phyloP scores from a whole-genome alignment of 1,284 basidiomycete genomes.

The Papiliotrema nemorosa region DNA sequence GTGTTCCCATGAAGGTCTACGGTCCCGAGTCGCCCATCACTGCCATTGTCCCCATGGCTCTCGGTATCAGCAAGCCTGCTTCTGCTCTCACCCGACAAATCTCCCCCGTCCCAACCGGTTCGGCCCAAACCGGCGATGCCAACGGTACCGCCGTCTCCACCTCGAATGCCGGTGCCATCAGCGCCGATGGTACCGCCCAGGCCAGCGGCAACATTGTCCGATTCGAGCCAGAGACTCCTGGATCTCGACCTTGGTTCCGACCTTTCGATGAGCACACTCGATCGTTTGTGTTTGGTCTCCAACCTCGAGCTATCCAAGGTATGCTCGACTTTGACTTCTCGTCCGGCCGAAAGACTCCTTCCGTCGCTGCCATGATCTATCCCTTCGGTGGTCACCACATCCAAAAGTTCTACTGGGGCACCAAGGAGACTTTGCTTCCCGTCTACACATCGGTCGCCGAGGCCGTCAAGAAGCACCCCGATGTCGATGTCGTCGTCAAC shows the following conservation, averaged over 20 bases:
- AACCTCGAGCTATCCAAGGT: conserved; percentile 98
- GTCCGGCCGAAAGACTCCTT: conserved; percentile 88
- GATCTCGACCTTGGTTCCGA: conserved; percentile 69
- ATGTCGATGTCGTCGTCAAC: conserved; percentile 98
- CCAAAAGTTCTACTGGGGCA: conserved; percentile 99
- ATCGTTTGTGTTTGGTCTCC: conserved; percentile 95
- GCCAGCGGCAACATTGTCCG: conserved; percentile 83
- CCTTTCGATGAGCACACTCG: conserved; percentile 91
- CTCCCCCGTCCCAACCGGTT: conserved; percentile 39
- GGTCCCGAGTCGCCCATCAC: conserved; percentile 99
- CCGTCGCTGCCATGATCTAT: conserved; percentile 99
- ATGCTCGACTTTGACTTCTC: conserved; percentile 99
- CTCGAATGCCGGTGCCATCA: conserved; percentile 61
- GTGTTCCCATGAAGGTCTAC: conserved; percentile 94
- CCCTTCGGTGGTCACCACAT: conserved; percentile 99
- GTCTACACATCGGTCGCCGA: conserved; percentile 94
- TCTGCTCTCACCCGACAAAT: conserved; percentile 48
- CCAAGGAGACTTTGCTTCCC: conserved; percentile 95
- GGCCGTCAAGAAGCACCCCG: conserved; percentile 90
- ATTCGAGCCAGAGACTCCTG: conserved; percentile 58
- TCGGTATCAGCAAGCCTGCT: conserved; percentile 64
- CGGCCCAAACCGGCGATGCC: conserved; percentile 23
- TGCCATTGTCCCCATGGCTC: conserved; percentile 94
- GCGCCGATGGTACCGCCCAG: conserved; percentile 74
- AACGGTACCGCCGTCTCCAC: conserved; percentile 25